These are phyloP conservation scores for Poterioochromonas sp. DNA, from an alignment of 352 stramenopile species.

Conservation along the genomic window DNA sequence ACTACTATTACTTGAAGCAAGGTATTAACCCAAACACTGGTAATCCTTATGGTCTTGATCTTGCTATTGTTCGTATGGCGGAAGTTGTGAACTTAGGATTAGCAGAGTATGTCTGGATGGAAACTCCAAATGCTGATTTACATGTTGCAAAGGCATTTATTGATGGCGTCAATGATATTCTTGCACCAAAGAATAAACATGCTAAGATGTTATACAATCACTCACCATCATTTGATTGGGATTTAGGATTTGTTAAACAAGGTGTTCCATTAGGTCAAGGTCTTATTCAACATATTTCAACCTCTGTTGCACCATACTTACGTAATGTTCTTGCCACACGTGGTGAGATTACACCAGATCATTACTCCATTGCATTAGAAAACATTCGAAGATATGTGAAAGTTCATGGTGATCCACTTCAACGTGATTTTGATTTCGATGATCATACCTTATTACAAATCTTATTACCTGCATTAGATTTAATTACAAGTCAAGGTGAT, in stretches of 20 bases:
- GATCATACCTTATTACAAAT: neutral
- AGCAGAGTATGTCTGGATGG: constrained; percentile 24
- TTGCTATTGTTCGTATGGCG: neutral
- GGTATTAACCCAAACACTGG: constrained; percentile 19
- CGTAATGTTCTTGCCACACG: neutral
- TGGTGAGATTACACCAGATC: neutral
- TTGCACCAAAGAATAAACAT: neutral
- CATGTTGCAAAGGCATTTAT: constrained; percentile 22
- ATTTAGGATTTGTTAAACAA: constrained; percentile 7
- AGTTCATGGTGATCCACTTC: neutral
- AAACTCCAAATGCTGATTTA: constrained; percentile 16
- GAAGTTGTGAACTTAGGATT: constrained; percentile 18
- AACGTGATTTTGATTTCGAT: neutral
- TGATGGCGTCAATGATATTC: neutral
- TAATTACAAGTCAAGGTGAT: neutral
- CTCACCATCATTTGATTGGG: constrained; percentile 23
- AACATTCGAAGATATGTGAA: neutral
- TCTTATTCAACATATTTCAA: neutral
- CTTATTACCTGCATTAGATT: neutral
- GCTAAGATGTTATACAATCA: constrained; percentile 26
- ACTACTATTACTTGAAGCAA: constrained; percentile 22
- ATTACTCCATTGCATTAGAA: neutral
- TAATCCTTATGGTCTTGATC: constrained; percentile 1
- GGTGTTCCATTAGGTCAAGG: neutral
- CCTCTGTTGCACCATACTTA: neutral